phyloP scores from a whole-genome alignment of 306 rosid genomes.

The Rosa rugosa region DNA sequence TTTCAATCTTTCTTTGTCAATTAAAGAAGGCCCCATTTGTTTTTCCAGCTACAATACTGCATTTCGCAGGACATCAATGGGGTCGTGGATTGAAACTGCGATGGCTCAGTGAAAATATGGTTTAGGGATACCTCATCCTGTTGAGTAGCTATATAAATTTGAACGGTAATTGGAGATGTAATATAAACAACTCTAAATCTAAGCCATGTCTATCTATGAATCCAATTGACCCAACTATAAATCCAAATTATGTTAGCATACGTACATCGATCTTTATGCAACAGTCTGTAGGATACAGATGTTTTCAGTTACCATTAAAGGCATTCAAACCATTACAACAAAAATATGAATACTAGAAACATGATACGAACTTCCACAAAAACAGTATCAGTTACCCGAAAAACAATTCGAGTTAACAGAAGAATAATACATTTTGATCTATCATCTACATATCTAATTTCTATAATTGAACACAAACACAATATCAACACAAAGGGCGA shows the following conservation, averaged over 20 bases:
- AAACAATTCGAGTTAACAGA: background rate
- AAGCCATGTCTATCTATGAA: too few relatives aligned
- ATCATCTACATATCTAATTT: background rate
- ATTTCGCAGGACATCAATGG: constrained; percentile 6
- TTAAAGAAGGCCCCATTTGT: constrained; percentile 16
- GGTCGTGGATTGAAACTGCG: background rate
- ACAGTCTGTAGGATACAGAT: too few relatives aligned
- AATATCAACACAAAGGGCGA: background rate
- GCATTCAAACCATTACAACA: too few relatives aligned
- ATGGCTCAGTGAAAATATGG: background rate
- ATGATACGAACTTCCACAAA: background rate
- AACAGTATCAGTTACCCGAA: background rate
- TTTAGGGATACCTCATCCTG: background rate
- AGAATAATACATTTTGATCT: background rate
- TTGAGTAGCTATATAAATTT: background rate
- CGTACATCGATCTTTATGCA: too few relatives aligned
- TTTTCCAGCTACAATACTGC: constrained; percentile 16
- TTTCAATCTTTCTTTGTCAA: background rate
- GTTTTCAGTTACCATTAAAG: too few relatives aligned
- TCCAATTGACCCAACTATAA: too few relatives aligned
- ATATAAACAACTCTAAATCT: background rate
- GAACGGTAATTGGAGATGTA: background rate
- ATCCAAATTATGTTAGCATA: too few relatives aligned
- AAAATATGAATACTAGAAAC: too few relatives aligned
- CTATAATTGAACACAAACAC: background rate